These are phyloP conservation scores for Elsinoe fawcettii DNA, from an alignment of 2,329 filamentous ascomycete species.

Conservation along the genomic window DNA sequence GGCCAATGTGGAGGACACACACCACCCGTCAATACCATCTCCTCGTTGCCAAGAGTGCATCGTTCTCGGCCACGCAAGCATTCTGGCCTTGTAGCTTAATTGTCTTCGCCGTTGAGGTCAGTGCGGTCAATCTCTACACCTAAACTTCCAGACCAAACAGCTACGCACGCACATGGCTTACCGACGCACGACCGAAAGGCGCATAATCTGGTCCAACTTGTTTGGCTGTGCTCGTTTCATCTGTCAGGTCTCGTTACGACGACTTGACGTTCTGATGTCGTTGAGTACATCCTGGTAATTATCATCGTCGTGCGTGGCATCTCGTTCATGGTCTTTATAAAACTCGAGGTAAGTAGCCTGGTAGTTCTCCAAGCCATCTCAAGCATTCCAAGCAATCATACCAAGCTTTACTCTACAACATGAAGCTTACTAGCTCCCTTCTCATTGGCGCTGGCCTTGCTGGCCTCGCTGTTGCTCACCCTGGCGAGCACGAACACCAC, in stretches of 20 bases:
- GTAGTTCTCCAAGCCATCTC: conserved; percentile 18
- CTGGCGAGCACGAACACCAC: conserved; percentile 15
- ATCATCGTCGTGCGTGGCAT: conserved; percentile 20
- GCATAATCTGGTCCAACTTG: conserved; percentile 6
- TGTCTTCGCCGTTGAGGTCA: conserved; percentile 3
- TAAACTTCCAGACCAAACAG: conserved; percentile 3
- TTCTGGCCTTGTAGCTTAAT: conserved; percentile 1
- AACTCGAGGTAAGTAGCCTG: conserved; percentile 12
- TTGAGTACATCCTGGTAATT: not conserved
- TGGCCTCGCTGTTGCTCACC: conserved; percentile 15
- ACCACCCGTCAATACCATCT: not conserved
- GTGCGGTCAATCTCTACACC: not conserved
- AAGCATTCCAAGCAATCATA: conserved; percentile 1
- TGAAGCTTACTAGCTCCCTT: conserved; percentile 14
- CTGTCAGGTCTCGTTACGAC: conserved; percentile 12
- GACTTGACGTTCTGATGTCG: not conserved
- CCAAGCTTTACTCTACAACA: conserved; percentile 1
- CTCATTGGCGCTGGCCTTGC: conserved; percentile 1
- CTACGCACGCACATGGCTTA: not conserved
- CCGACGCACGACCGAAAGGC: not conserved
- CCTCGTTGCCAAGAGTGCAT: conserved; percentile 13
- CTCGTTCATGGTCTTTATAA: not conserved
- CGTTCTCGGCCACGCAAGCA: not conserved
- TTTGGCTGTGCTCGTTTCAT: conserved; percentile 10
- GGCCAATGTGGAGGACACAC: not conserved